Evolutionary conservation across 768 basidiomycete genomes (phyloP), one percentile per base, ranked within the genome.

Genomic region (Termitomyces sp.): DNA sequence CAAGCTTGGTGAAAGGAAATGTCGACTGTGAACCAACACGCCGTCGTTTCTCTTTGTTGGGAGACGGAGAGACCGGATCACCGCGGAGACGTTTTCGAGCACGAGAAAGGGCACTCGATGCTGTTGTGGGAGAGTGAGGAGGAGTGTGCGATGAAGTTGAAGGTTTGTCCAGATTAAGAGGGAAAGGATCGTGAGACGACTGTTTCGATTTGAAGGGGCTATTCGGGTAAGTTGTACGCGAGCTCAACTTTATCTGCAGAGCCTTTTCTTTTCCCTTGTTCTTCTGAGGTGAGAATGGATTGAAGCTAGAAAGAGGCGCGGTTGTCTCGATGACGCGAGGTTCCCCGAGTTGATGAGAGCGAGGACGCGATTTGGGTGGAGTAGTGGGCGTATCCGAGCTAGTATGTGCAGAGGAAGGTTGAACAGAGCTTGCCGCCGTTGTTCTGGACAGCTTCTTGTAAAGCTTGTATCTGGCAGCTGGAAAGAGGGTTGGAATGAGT

Each of bases 61-160:
- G 90, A 17, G 90, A 90, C 4, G 90, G 90, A 0, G 90, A 92
- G 2, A 92, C 89, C 0, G 85, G 85, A 65, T 92, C 90, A 27
- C 90, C 90, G 32, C 90, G 83, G 17, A 92, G 77, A 54, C 90
- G 85, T 68, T 92, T 92, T 37, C 90, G 82, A 21, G 90, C 90
- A 34, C 88, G 81, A 25, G 79, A 80, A 31, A 91, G 69, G 12
- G 87, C 82, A 48, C 67, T 73, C 38, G 70, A 65, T 10, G 73
- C 72, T 3, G 66, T 65, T 3, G 67, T 63, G 32, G 71, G 69
- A 19, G 73, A 65, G 5, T 62, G 66, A 7, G 59, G 56, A n/a
- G 60, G 60, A 14, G 50, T 62, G 27, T 61, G 61, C 21, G 68
- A 66, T 29, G 65, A 58, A 40, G 54, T 34, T 57, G 65, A 56